Evolutionary conservation across 1,139 yeast species (phyloP).

Genomic region (Blastobotrys aristatus): DNA sequence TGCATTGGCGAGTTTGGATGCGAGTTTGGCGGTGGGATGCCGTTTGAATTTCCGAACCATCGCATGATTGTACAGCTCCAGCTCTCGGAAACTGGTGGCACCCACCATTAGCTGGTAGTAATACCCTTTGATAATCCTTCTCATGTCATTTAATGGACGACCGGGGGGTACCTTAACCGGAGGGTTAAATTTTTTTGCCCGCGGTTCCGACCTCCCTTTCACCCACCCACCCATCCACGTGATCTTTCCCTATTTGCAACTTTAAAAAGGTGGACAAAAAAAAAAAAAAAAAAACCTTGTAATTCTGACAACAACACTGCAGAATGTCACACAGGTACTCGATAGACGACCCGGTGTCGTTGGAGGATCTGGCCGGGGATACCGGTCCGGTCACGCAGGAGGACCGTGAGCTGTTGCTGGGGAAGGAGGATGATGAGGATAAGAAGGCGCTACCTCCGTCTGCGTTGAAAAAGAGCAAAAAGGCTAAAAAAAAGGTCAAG

Average conservation of each 20-base stretch:
- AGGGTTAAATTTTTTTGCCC: neutral
- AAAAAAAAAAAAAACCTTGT: neutral
- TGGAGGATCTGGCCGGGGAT: slow-evolving; percentile 25
- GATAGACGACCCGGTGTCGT: slow-evolving; percentile 26
- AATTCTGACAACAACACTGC: no score
- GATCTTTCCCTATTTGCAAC: neutral
- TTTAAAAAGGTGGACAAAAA: neutral
- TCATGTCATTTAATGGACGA: no score
- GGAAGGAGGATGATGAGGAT: slow-evolving; percentile 29
- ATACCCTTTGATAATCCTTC: no score
- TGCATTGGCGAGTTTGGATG: neutral
- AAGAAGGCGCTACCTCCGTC: slow-evolving; percentile 23
- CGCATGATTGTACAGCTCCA: no score
- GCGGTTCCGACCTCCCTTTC: neutral
- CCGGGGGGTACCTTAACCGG: no score
- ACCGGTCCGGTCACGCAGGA: slow-evolving; percentile 25
- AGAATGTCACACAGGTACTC: slow-evolving; percentile 19
- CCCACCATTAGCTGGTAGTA: no score
- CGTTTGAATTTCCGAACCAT: neutral
- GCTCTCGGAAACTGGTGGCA: no score
- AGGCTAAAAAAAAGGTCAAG: slow-evolving; percentile 16
- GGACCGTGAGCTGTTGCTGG: slow-evolving; percentile 28
- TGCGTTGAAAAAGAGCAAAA: neutral
- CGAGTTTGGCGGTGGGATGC: neutral
- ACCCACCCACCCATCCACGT: neutral